These are phyloP conservation scores for Acorus calamus DNA, from an alignment of 106 monocot species.

Conservation along the genomic window DNA sequence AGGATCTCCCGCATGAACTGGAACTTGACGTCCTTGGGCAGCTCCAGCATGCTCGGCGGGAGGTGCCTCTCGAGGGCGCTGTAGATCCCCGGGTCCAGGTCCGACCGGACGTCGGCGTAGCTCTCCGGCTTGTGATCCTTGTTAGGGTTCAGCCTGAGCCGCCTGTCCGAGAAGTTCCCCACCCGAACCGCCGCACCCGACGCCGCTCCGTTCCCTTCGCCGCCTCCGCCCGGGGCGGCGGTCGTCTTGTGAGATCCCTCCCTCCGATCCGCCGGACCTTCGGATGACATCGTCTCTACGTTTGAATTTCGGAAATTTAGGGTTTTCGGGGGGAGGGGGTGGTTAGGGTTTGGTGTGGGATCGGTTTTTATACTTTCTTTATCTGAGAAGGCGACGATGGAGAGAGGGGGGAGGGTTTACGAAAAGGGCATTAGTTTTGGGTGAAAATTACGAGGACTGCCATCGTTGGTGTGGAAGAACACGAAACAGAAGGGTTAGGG, in stretches of 20 bases:
- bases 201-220: constrained; percentile 17
- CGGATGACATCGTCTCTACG: constrained; percentile 8
- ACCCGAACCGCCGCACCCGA: constrained; percentile 8
- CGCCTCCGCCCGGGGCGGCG: constrained; percentile 5
- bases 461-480: constrained; percentile 3
- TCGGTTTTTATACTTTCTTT: neutral
- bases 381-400: neutral
- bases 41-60: constrained; percentile 73
- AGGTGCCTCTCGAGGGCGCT: constrained; percentile 85
- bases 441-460: constrained; percentile 8
- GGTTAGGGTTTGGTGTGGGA: neutral
- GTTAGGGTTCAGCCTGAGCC: constrained; percentile 77
- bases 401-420: neutral
- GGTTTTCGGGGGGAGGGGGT: neutral
- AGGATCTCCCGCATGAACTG: constrained; percentile 87
- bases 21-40: constrained; percentile 51
- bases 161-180: constrained; percentile 48
- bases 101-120: constrained; percentile 67
- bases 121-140: constrained; percentile 73
- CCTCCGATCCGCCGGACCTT: constrained; percentile 15
- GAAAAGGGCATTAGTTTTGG: neutral
- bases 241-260: constrained; percentile 4
- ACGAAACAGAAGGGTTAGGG: too few species aligned
- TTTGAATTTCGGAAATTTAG: neutral
- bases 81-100: constrained; percentile 67